phyloP scores from a whole-genome alignment of 2,329 filamentous ascomycete species.

The Domatiomyces catenatus region DNA sequence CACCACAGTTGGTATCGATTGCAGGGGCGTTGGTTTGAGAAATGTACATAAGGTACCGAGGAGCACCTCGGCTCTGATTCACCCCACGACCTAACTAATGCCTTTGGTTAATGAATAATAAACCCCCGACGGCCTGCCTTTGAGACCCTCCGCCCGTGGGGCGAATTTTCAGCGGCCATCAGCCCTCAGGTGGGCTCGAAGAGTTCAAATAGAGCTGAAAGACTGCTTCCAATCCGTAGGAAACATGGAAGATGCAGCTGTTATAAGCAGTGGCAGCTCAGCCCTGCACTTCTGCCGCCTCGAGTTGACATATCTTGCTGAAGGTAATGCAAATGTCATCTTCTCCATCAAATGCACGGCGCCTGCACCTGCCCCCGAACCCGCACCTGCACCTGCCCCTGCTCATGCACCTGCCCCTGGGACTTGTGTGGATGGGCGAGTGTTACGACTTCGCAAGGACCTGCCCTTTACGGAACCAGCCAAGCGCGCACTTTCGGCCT shows the following conservation, averaged over 20 bases:
- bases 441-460: conserved; percentile 46
- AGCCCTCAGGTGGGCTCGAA: no score
- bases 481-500: conserved; percentile 21
- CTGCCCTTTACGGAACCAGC: conserved; percentile 33
- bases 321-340: conserved; percentile 65
- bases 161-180: no score
- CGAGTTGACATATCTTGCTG: conserved; percentile 34
- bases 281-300: not conserved
- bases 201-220: not conserved
- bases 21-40: not conserved
- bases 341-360: conserved; percentile 24
- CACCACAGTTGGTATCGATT: not conserved
- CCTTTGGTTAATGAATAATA: no score
- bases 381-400: no score
- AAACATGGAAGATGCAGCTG: not conserved
- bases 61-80: no score
- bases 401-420: conserved; percentile 20
- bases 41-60: no score
- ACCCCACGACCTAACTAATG: no score
- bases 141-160: no score
- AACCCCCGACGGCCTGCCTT: no score
- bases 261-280: not conserved
- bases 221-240: not conserved
- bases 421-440: conserved; percentile 9
- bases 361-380: no score